A percentile compares a stretch with the other conserved stretches of the same genome.
Conservation (phyloP, 352 stramenopile species). For the Globisporangium cederbergense region DNA sequence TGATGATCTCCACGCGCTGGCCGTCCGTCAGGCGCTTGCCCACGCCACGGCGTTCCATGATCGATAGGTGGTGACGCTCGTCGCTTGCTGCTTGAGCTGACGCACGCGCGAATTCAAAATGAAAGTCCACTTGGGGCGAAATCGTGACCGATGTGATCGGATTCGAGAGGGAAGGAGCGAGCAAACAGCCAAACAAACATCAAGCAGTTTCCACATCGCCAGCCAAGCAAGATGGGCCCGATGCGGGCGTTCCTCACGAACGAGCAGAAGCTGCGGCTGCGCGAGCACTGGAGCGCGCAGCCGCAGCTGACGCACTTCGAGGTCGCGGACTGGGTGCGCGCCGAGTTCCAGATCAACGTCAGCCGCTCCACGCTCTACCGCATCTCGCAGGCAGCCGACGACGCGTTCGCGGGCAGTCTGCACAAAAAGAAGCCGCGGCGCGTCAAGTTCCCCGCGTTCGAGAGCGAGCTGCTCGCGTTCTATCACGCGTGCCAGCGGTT, state of each 20-base stretch:
- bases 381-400: conserved; percentile 30
- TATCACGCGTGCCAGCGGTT: conserved; percentile 18
- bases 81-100: not conserved
- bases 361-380: conserved; percentile 47
- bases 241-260: conserved; percentile 26
- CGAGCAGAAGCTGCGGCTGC: conserved; percentile 39
- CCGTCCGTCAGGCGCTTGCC: conserved; percentile 45
- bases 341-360: conserved; percentile 28
- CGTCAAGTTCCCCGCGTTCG: conserved; percentile 44
- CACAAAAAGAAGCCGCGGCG: conserved; percentile 33
- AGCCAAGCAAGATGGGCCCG: not conserved
- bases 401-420: conserved; percentile 25
- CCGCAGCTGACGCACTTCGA: conserved; percentile 26
- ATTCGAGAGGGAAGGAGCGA: too few relatives aligned
- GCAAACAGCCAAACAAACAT: too few relatives aligned
- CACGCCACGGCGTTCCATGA: conserved; percentile 35
- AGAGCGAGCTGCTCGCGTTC: conserved; percentile 32
- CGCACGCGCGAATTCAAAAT: not conserved
- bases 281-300: conserved; percentile 30
- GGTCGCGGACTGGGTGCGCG: conserved; percentile 32
- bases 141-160: not conserved
- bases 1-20: conserved; percentile 53
- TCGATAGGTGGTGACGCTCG: not conserved
- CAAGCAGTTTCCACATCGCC: not conserved
- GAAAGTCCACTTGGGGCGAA: conserved; percentile 7